Conservation (phyloP, 257 asterid species). For the Nicotiana tomentosiformis region DNA sequence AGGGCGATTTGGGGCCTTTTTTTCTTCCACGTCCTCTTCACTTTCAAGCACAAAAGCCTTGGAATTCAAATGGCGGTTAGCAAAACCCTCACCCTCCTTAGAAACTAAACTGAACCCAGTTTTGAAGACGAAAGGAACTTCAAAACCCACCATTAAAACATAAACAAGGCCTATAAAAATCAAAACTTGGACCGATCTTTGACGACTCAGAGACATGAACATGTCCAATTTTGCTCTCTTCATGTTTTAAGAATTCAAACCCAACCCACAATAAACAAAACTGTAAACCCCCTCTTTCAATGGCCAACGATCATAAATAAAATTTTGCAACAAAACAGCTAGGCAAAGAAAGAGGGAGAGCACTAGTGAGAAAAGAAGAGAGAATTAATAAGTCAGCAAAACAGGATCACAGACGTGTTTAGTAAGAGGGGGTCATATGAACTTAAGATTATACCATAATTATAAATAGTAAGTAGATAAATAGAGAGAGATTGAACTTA, state of each 20-base stretch:
- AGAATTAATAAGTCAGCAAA: background rate
- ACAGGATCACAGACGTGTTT: background rate
- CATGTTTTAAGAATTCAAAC: constrained; percentile 27
- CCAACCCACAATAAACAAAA: background rate
- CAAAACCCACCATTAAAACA: constrained; percentile 54
- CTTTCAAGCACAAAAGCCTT: constrained; percentile 51
- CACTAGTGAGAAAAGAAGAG: background rate
- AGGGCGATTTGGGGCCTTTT: constrained; percentile 64
- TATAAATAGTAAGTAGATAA: background rate
- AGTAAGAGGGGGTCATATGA: background rate
- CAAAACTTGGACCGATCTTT: constrained; percentile 53
- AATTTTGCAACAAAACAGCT: background rate
- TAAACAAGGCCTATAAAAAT: constrained; percentile 51
- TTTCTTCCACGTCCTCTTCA: constrained; percentile 55
- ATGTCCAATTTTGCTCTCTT: constrained; percentile 52
- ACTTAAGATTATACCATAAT: background rate
- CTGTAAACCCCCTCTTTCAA: background rate
- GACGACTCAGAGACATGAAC: constrained; percentile 53
- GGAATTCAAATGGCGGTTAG: constrained; percentile 33
- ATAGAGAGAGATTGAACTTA: background rate
- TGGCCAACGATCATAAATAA: background rate
- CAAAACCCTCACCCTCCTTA: constrained; percentile 36
- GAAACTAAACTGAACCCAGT: constrained; percentile 40
- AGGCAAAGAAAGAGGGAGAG: background rate
- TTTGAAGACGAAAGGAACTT: constrained; percentile 70